These are phyloP conservation scores for Mimosa bimucronata DNA, from an alignment of 306 rosid species.

Conservation along the genomic window DNA sequence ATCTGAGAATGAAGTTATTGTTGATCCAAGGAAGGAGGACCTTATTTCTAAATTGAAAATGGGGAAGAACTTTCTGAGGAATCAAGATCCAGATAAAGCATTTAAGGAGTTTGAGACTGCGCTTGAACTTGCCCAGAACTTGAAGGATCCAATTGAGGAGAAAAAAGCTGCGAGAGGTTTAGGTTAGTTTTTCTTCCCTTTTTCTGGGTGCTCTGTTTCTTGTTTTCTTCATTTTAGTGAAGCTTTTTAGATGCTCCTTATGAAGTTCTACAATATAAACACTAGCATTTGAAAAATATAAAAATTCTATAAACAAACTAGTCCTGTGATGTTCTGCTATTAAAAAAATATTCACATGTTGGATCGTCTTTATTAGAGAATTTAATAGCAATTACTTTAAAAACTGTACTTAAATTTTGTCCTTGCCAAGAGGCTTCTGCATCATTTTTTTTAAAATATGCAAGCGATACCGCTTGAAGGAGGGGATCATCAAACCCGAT, in stretches of 20 bases:
- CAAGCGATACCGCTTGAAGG: too few species aligned
- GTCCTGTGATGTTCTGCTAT: background rate
- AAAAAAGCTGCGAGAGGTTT: slow-evolving; percentile 96
- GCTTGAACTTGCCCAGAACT: slow-evolving; percentile 73
- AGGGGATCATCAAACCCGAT: too few species aligned
- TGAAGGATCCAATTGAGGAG: slow-evolving; percentile 83
- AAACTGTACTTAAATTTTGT: background rate
- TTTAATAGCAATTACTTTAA: background rate
- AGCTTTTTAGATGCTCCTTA: background rate
- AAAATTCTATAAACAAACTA: background rate
- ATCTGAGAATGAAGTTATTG: slow-evolving; percentile 68
- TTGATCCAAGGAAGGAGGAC: slow-evolving; percentile 85
- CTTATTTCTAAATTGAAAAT: slow-evolving; percentile 77
- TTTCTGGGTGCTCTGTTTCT: background rate
- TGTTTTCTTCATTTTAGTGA: slow-evolving; percentile 3
- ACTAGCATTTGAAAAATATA: background rate
- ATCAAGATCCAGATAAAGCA: slow-evolving; percentile 81
- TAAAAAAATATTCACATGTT: background rate
- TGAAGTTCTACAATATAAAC: background rate
- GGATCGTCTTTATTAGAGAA: background rate
- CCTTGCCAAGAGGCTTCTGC: background rate
- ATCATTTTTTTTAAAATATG: too few species aligned
- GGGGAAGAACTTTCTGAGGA: slow-evolving; percentile 90
- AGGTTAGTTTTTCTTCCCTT: slow-evolving; percentile 57
- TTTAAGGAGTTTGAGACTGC: slow-evolving; percentile 75